Conservation (phyloP, 2,329 filamentous ascomycete genomes). For the Epicoccum sorghinum region DNA sequence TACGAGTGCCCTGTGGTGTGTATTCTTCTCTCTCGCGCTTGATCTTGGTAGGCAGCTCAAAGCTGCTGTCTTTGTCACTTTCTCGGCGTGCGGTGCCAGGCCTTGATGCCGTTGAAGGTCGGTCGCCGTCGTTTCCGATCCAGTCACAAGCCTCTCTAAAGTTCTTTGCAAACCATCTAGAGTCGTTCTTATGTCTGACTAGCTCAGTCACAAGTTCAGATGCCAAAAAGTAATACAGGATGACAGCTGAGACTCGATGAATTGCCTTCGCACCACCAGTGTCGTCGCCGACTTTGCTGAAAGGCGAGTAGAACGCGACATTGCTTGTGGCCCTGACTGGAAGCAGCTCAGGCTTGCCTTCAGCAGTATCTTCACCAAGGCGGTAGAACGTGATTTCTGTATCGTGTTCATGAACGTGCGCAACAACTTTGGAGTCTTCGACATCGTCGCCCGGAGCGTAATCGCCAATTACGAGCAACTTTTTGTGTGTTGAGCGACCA, state of each 20-base stretch:
- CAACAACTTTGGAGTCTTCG: constrained; percentile 32
- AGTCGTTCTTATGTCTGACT: constrained; percentile 30
- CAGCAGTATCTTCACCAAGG: constrained; percentile 23
- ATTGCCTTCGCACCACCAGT: constrained; percentile 34
- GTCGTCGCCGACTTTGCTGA: constrained; percentile 36
- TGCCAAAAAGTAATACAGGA: constrained; percentile 34
- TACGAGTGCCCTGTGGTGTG: constrained; percentile 27
- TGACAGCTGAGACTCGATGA: constrained; percentile 35
- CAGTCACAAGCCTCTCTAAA: constrained; percentile 36
- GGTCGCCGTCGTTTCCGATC: constrained; percentile 34
- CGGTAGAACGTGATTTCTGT: constrained; percentile 38
- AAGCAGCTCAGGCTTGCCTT: constrained; percentile 27
- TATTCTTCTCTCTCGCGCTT: constrained; percentile 36
- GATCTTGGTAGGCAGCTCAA: constrained; percentile 21
- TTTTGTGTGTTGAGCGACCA: constrained; percentile 35
- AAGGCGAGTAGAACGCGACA: constrained; percentile 35
- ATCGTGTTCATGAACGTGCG: constrained; percentile 36
- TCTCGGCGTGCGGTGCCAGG: constrained; percentile 23
- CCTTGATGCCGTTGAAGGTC: constrained; percentile 29
- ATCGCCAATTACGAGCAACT: constrained; percentile 36
- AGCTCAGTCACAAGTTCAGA: constrained; percentile 35
- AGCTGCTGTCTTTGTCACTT: constrained; percentile 22
- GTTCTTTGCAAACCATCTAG: constrained; percentile 37
- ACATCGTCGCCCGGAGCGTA: constrained; percentile 34
- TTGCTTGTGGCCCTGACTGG: constrained; percentile 36